Evolutionary conservation across 495 filamentous ascomycete genomes (phyloP).

Genomic region (Talaromyces proteolyticus): DNA sequence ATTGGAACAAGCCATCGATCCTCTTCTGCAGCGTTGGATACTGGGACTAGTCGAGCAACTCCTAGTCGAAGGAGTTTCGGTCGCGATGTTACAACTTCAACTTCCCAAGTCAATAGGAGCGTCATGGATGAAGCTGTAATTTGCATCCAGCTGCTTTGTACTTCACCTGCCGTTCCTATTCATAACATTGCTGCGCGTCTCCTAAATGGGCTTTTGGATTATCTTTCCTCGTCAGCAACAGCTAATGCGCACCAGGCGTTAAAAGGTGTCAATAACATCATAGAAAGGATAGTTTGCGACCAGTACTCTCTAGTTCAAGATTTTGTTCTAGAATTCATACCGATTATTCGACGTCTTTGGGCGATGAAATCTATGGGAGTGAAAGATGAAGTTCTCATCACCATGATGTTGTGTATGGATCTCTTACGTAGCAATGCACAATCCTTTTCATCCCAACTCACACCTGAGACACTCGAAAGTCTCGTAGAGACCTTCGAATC

Average conservation of each 20-base stretch:
- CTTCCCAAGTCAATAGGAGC: conserved; percentile 20
- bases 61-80: conserved; percentile 26
- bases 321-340: conserved; percentile 55
- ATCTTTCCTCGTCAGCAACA: conserved; percentile 55
- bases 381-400: conserved; percentile 68
- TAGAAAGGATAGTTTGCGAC: conserved; percentile 60
- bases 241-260: conserved; percentile 67
- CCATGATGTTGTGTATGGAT: conserved; percentile 54
- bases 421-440: conserved; percentile 21
- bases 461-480: conserved; percentile 36
- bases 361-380: conserved; percentile 51
- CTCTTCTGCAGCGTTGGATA: conserved; percentile 18
- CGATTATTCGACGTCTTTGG: conserved; percentile 71
- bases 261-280: conserved; percentile 65
- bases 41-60: conserved; percentile 20
- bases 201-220: conserved; percentile 49
- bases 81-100: conserved; percentile 19
- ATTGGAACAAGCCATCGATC: conserved; percentile 20
- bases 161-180: conserved; percentile 66
- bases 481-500: conserved; percentile 57
- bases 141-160: conserved; percentile 60
- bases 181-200: conserved; percentile 51
- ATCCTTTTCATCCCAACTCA: conserved; percentile 21
- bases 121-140: conserved; percentile 52
- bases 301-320: conserved; percentile 54